These are phyloP conservation scores for Apium graveolens DNA, from an alignment of 129 eudicot genomes.

Conservation along the genomic window DNA sequence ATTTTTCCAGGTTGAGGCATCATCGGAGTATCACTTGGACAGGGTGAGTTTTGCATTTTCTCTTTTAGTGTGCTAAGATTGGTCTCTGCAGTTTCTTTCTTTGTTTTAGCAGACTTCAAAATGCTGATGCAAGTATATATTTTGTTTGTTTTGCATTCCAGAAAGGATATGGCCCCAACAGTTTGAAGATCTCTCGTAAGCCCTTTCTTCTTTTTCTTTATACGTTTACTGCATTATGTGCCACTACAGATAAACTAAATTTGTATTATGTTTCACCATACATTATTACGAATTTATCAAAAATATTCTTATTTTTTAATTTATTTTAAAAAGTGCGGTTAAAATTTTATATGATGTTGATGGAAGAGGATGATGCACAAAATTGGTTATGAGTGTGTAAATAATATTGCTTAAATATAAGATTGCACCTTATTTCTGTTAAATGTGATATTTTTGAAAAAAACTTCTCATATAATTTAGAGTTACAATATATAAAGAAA, in stretches of 20 bases:
- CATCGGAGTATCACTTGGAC: constrained; percentile 7
- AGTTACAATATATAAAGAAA: background rate
- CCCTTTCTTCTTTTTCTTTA: constrained; percentile 7
- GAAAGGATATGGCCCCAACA: constrained; percentile 56
- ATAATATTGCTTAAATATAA: no score
- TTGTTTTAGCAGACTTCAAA: background rate
- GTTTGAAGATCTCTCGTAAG: constrained; percentile 69
- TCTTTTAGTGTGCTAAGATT: background rate
- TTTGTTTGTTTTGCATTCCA: constrained; percentile 18
- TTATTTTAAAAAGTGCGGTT: no score
- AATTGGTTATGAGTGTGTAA: no score
- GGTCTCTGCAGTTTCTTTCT: background rate
- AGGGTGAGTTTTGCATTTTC: background rate
- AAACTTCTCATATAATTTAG: no score
- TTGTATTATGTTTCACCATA: background rate
- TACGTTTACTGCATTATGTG: background rate
- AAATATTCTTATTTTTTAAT: no score
- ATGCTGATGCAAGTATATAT: background rate
- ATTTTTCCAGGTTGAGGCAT: background rate
- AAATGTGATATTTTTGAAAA: no score
- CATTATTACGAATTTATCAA: no score
- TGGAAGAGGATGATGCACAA: no score
- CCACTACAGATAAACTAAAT: background rate
- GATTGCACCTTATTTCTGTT: no score
- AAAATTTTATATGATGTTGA: no score